A percentile compares a stretch with the other conserved stretches of the same genome.
These are phyloP conservation scores for Tephrocybe sp. DNA, from an alignment of 768 basidiomycete genomes.

Conservation along the genomic window DNA sequence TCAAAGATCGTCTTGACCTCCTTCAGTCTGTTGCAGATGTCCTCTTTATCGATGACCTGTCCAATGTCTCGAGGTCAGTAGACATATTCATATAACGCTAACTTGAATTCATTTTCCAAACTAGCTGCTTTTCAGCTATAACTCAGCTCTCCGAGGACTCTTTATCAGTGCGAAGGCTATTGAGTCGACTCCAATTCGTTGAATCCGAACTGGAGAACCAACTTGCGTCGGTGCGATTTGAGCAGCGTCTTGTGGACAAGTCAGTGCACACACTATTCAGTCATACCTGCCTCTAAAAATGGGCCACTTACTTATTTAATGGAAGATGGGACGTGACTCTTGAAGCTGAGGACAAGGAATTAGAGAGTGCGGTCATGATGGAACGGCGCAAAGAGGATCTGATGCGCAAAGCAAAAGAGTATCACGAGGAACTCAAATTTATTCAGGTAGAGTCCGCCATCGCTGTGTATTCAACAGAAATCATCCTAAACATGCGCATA, in stretches of 20 bases:
- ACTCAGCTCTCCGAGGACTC: conserved; percentile 28
- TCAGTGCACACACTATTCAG: conserved; percentile 22
- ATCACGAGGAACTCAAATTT: conserved; percentile 36
- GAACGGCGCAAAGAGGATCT: conserved; percentile 39
- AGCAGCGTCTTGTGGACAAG: conserved; percentile 35
- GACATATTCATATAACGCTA: not conserved
- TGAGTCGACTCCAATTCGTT: conserved; percentile 29
- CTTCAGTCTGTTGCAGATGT: not conserved
- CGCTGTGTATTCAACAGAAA: not conserved
- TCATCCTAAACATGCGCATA: not conserved
- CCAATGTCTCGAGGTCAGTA: conserved; percentile 7
- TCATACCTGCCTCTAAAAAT: not conserved
- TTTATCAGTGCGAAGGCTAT: conserved; percentile 27
- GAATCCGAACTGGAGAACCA: conserved; percentile 36
- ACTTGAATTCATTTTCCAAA: not conserved
- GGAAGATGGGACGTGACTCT: conserved; percentile 34
- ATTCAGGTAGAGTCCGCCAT: conserved; percentile 20
- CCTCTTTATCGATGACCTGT: conserved; percentile 5
- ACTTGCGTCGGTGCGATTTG: conserved; percentile 30
- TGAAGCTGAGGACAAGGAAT: conserved; percentile 19
- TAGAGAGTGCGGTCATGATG: conserved; percentile 27
- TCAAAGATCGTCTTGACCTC: conserved; percentile 2
- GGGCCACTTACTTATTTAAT: not conserved
- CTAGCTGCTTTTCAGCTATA: conserved; percentile 38
- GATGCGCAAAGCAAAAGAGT: conserved; percentile 45